phyloP scores from a whole-genome alignment of 163 green algal genomes.

The Prototheca stagnorum region DNA sequence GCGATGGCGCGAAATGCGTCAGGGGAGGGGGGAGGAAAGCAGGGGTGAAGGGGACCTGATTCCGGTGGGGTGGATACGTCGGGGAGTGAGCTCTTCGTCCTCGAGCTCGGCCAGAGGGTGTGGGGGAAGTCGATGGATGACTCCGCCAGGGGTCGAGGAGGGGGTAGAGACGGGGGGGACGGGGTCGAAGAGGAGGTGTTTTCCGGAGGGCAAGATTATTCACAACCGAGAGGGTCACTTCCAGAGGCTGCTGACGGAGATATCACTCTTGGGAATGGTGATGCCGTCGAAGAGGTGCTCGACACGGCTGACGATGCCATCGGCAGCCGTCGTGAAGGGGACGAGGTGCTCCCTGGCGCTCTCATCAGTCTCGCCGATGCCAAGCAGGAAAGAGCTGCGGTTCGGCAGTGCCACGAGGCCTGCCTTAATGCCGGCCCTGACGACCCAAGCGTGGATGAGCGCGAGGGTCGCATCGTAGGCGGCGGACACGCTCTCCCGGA shows the following conservation, averaged over 20 bases:
- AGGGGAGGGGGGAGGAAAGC: no score
- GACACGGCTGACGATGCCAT: conserved; percentile 8
- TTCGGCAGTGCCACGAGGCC: conserved; percentile 45
- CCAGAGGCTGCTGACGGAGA: conserved; percentile 11
- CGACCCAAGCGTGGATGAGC: conserved; percentile 42
- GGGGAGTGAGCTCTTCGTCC: no score
- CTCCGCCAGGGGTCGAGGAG: no score
- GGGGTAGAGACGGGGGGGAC: no score
- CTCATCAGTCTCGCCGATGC: conserved; percentile 28
- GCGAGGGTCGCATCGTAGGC: conserved; percentile 30
- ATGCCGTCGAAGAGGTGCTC: conserved; percentile 16
- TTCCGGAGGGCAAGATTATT: no score
- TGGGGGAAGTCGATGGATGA: no score
- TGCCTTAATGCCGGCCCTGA: conserved; percentile 44
- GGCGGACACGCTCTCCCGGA: conserved; percentile 13
- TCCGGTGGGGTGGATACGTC: no score
- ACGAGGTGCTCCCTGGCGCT: conserved; percentile 3
- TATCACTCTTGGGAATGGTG: conserved; percentile 22
- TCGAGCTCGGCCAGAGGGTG: no score
- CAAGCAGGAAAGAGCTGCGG: conserved; percentile 34
- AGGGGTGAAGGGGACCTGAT: no score
- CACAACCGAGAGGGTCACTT: background rate
- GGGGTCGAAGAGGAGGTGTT: no score
- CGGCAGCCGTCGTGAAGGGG: conserved; percentile 13
- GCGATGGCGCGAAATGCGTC: no score